phyloP scores from a whole-genome alignment of 176 grass and related monocot genomes.

The Miscanthus lutarioriparius region DNA sequence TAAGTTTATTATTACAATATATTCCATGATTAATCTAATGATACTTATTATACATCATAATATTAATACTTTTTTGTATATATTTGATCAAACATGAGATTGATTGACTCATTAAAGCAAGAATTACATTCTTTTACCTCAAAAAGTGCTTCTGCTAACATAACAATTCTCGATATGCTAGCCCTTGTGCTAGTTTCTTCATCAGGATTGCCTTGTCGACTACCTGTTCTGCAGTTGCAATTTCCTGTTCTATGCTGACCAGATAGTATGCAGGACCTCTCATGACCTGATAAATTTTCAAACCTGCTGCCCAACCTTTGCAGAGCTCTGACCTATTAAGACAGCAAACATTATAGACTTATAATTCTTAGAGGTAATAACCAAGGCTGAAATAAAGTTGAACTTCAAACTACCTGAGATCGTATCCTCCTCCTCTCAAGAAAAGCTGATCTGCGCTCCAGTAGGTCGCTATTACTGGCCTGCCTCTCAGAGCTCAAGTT shows the following conservation, averaged over 20 bases:
- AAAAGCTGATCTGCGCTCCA: slow-evolving; percentile 89
- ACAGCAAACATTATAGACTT: slow-evolving; percentile 33
- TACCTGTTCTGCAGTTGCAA: slow-evolving; percentile 75
- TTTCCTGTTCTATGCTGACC: slow-evolving; percentile 83
- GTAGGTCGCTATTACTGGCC: slow-evolving; percentile 56
- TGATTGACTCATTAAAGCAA: not conserved
- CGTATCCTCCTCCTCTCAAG: slow-evolving; percentile 94
- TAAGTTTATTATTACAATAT: not conserved
- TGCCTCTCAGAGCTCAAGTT: slow-evolving; percentile 52
- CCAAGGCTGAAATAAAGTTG: slow-evolving; percentile 15
- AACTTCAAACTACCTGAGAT: slow-evolving; percentile 78
- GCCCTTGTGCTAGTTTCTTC: slow-evolving; percentile 71
- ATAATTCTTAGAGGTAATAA: not conserved
- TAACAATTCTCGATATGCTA: slow-evolving; percentile 98
- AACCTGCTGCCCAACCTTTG: slow-evolving; percentile 95
- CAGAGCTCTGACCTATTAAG: slow-evolving; percentile 81
- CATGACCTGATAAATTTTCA: slow-evolving; percentile 85
- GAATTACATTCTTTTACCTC: slow-evolving; percentile 49
- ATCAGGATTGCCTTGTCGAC: slow-evolving; percentile 64
- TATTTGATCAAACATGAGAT: not conserved
- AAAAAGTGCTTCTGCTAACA: slow-evolving; percentile 95
- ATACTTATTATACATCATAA: not conserved
- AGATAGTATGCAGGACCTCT: slow-evolving; percentile 89
- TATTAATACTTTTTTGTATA: not conserved
- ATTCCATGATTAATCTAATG: not conserved